Evolutionary conservation across 805 yeast species (phyloP).

Genomic region (Suhomyces sp.): DNA sequence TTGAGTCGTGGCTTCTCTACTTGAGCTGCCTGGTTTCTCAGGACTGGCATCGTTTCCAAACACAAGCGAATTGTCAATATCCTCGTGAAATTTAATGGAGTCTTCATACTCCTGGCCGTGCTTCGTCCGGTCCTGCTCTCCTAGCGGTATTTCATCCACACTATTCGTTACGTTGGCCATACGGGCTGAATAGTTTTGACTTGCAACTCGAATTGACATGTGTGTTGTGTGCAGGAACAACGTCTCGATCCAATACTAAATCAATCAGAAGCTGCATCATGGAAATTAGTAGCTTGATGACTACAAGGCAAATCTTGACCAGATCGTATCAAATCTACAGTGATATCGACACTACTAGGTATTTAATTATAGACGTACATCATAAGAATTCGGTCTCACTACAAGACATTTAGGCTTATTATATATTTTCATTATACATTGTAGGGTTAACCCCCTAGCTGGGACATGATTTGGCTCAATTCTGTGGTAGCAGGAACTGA

Average conservation of each 20-base stretch:
- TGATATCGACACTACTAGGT: too few relatives aligned
- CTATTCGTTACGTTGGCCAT: background rate
- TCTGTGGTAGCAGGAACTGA: background rate
- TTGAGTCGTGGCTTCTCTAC: background rate
- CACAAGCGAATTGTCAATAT: slow-evolving; percentile 28
- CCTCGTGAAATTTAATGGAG: slow-evolving; percentile 1
- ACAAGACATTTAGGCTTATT: background rate
- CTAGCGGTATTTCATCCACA: background rate
- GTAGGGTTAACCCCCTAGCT: slow-evolving; percentile 1
- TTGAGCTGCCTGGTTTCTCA: background rate
- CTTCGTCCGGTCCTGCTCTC: background rate
- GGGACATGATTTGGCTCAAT: slow-evolving; percentile 5
- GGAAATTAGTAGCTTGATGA: too few relatives aligned
- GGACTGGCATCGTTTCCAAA: slow-evolving; percentile 21
- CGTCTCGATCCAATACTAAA: background rate
- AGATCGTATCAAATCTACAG: too few relatives aligned
- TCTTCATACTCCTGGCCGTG: background rate
- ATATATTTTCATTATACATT: background rate
- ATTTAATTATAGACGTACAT: background rate
- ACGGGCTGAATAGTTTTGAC: background rate
- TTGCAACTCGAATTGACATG: background rate
- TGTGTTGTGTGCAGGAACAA: background rate
- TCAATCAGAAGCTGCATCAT: background rate
- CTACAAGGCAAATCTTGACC: too few relatives aligned
- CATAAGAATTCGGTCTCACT: background rate